phyloP scores from a whole-genome alignment of 1,284 basidiomycete genomes.

The Ceratobasidium sp. region DNA sequence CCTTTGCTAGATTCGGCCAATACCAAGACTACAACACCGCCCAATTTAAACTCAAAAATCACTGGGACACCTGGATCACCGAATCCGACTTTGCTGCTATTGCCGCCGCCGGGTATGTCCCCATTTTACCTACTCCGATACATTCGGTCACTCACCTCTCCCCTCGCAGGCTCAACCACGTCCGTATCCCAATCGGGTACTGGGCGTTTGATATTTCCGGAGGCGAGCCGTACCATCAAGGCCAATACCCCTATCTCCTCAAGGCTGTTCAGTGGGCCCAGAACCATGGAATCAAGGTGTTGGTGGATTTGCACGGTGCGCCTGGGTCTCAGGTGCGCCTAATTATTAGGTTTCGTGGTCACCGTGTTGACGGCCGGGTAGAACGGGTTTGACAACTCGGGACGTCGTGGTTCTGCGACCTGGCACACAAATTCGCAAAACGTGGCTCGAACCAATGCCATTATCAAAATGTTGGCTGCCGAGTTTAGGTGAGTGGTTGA shows the following conservation, averaged over 20 bases:
- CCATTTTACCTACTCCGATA: not conserved
- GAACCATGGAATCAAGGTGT: slow-evolving; percentile 79
- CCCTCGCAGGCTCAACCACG: slow-evolving; percentile 46
- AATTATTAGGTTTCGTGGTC: not conserved
- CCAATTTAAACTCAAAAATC: slow-evolving; percentile 63
- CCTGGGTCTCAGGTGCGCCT: slow-evolving; percentile 73
- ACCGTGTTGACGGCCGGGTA: not conserved
- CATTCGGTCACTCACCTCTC: slow-evolving; percentile 9
- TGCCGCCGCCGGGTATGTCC: slow-evolving; percentile 42
- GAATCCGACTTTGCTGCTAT: slow-evolving; percentile 70
- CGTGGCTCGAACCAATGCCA: slow-evolving; percentile 73
- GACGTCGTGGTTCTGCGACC: slow-evolving; percentile 69
- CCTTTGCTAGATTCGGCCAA: slow-evolving; percentile 59
- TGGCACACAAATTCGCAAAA: slow-evolving; percentile 79
- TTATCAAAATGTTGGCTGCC: slow-evolving; percentile 68
- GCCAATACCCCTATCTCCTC: slow-evolving; percentile 66
- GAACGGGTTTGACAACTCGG: slow-evolving; percentile 87
- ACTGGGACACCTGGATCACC: slow-evolving; percentile 87
- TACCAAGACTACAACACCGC: slow-evolving; percentile 60
- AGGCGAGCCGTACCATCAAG: slow-evolving; percentile 87
- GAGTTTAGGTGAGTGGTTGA: slow-evolving; percentile 54
- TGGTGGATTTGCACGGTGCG: slow-evolving; percentile 79
- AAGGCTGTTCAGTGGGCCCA: slow-evolving; percentile 81
- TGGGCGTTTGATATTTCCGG: slow-evolving; percentile 88
- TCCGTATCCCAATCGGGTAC: slow-evolving; percentile 80